These are phyloP conservation scores for Rosa persica DNA, from an alignment of 306 rosid species.

Conservation along the genomic window DNA sequence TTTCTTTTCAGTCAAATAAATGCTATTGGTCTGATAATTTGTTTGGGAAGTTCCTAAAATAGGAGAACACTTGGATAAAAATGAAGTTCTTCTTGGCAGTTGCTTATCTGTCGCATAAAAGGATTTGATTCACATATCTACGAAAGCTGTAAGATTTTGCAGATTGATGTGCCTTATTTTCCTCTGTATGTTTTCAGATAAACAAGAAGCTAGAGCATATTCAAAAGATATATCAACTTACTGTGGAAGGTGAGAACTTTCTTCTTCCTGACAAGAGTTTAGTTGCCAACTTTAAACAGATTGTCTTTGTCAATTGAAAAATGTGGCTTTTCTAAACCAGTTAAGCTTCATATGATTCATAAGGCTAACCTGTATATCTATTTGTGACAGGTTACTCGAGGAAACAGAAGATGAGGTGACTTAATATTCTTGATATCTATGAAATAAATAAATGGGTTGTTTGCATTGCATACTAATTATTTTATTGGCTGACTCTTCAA, in stretches of 20 bases:
- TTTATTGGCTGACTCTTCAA: conserved; percentile 15
- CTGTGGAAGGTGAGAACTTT: conserved; percentile 73
- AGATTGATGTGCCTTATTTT: neutral
- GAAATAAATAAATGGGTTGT: conserved; percentile 14
- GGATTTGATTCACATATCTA: neutral
- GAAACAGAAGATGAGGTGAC: conserved; percentile 88
- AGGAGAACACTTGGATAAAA: neutral
- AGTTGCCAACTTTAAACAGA: conserved; percentile 7
- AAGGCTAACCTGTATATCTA: conserved; percentile 42
- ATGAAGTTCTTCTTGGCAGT: neutral
- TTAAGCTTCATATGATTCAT: conserved; percentile 22
- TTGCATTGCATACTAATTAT: conserved; percentile 15
- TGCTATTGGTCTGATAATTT: neutral
- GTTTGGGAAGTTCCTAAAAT: neutral
- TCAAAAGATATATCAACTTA: conserved; percentile 83
- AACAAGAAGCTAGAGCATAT: conserved; percentile 85
- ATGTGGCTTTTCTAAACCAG: conserved; percentile 6
- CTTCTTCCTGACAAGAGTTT: neutral
- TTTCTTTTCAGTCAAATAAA: neutral
- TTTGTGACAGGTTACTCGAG: conserved; percentile 75
- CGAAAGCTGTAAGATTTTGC: neutral
- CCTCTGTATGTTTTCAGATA: conserved; percentile 41
- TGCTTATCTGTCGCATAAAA: neutral
- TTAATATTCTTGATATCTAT: conserved; percentile 13
- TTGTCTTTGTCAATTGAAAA: conserved; percentile 24